Conservation (phyloP, 2,329 filamentous ascomycete species). For the Penicillium rolfsii region DNA sequence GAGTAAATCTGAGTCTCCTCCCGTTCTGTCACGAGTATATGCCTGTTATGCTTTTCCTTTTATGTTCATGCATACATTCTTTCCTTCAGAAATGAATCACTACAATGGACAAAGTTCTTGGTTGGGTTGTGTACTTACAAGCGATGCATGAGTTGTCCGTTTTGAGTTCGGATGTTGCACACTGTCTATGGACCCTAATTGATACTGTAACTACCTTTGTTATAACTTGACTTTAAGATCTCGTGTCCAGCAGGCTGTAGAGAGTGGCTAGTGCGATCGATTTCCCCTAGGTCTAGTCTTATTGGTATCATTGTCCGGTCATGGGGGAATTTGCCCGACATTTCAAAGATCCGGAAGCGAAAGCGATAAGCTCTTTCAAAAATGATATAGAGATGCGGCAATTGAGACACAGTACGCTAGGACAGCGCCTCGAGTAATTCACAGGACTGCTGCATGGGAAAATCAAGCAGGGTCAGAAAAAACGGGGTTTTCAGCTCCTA, state of each 20-base stretch:
- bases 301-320: no score
- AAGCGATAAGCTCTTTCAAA: no score
- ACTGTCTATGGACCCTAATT: not conserved
- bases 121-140: conserved; percentile 1
- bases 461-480: no score
- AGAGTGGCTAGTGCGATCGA: no score
- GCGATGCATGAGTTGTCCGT: conserved; percentile 9
- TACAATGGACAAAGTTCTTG: not conserved
- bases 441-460: no score
- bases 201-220: not conserved
- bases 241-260: not conserved
- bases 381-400: no score
- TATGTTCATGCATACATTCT: conserved; percentile 11
- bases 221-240: not conserved
- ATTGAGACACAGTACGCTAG: no score
- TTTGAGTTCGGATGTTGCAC: not conserved
- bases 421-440: no score
- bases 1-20: conserved; percentile 18
- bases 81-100: not conserved
- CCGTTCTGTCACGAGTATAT: conserved; percentile 22
- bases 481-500: no score
- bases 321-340: no score
- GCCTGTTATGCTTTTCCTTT: conserved; percentile 19
- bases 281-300: no score
- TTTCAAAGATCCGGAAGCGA: no score